These are phyloP conservation scores for Diaporthe capsici DNA, from an alignment of 2,329 filamentous ascomycete species.

Conservation along the genomic window DNA sequence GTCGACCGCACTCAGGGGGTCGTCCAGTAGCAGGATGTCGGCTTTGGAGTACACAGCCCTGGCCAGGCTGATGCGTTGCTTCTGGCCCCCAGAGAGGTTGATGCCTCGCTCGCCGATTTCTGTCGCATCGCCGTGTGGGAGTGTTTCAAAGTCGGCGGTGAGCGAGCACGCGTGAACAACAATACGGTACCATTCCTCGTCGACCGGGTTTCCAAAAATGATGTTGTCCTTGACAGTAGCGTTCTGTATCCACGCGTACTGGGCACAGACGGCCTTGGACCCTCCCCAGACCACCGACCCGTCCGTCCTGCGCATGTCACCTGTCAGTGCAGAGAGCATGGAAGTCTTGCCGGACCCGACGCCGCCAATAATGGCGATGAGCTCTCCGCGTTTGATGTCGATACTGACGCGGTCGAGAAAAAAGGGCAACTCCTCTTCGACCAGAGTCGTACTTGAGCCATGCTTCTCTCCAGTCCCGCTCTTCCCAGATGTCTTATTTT, in stretches of 20 bases:
- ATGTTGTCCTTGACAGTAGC: slow-evolving; percentile 90
- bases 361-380: slow-evolving; percentile 86
- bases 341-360: slow-evolving; percentile 94
- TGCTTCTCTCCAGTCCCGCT: slow-evolving; percentile 67
- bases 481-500: neutral
- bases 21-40: slow-evolving; percentile 78
- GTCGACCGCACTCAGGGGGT: slow-evolving; percentile 78
- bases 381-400: slow-evolving; percentile 78
- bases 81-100: slow-evolving; percentile 94
- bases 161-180: slow-evolving; percentile 74
- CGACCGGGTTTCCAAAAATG: slow-evolving; percentile 84
- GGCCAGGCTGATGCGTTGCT: slow-evolving; percentile 95
- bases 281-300: slow-evolving; percentile 84
- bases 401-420: slow-evolving; percentile 78
- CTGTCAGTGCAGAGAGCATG: slow-evolving; percentile 87
- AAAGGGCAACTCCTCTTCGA: slow-evolving; percentile 73
- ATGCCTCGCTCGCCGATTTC: slow-evolving; percentile 97
- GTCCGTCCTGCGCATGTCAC: slow-evolving; percentile 89
- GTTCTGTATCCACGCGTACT: slow-evolving; percentile 99
- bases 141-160: slow-evolving; percentile 86
- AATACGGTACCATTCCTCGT: slow-evolving; percentile 83
- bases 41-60: slow-evolving; percentile 81
- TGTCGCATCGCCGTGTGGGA: slow-evolving; percentile 89
- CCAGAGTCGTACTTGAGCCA: slow-evolving; percentile 70
- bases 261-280: slow-evolving; percentile 89